A percentile compares a stretch with the other conserved stretches of the same genome.
Conservation (phyloP, 352 stramenopile genomes). For the Phytopythium delawarense region DNA sequence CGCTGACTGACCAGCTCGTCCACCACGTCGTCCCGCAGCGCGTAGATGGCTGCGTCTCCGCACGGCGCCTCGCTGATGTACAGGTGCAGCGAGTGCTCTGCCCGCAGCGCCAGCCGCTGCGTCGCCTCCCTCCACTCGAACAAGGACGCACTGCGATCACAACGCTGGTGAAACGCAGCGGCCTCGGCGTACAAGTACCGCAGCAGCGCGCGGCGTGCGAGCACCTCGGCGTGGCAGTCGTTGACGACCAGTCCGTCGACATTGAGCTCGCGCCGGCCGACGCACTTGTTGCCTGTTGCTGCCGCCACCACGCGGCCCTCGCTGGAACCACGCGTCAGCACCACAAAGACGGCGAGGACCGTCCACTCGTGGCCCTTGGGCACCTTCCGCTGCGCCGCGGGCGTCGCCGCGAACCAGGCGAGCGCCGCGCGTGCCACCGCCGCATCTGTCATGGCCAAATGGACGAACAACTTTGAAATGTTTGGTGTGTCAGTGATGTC, state of each 20-base stretch:
- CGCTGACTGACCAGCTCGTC: constrained; percentile 51
- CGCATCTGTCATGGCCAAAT: not conserved
- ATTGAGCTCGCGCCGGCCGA: constrained; percentile 63
- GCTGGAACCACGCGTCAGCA: constrained; percentile 16
- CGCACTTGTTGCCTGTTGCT: constrained; percentile 77
- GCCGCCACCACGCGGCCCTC: constrained; percentile 42
- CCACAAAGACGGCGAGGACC: constrained; percentile 54
- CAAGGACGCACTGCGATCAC: constrained; percentile 24
- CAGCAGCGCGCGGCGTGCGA: constrained; percentile 83
- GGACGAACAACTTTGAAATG: not conserved
- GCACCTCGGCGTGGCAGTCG: constrained; percentile 92
- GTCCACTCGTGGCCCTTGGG: constrained; percentile 43
- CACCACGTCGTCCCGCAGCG: constrained; percentile 67
- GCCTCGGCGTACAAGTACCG: constrained; percentile 85
- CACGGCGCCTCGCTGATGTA: constrained; percentile 93
- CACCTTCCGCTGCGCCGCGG: constrained; percentile 59
- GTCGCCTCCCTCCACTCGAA: constrained; percentile 35
- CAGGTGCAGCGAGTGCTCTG: constrained; percentile 77
- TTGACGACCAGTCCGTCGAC: constrained; percentile 80
- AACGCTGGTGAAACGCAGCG: constrained; percentile 17
- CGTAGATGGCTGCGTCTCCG: constrained; percentile 92
- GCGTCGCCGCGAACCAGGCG: constrained; percentile 50
- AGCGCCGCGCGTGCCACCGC: constrained; percentile 42
- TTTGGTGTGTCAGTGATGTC: not conserved
- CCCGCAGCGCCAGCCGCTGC: constrained; percentile 42